Conservation (phyloP, 352 stramenopile species). For the Elongisporangium senticosum region DNA sequence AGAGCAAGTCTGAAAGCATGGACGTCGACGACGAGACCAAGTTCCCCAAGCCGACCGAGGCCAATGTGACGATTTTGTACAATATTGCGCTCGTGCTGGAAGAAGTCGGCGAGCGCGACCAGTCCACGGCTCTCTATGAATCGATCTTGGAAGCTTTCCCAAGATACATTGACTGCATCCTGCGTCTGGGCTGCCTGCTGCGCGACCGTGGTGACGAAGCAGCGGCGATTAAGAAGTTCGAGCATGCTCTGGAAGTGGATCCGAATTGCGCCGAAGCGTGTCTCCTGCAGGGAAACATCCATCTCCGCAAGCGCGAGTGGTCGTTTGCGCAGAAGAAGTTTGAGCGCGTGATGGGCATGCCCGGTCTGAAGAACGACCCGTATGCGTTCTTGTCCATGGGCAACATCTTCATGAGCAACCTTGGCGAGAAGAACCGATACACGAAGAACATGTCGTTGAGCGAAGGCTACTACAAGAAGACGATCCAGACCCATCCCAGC, state of each 20-base stretch:
- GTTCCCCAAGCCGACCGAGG: constrained; percentile 47
- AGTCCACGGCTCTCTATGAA: constrained; percentile 91
- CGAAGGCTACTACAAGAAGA: constrained; percentile 96
- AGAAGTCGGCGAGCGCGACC: constrained; percentile 86
- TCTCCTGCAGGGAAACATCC: constrained; percentile 94
- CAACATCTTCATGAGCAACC: constrained; percentile 98
- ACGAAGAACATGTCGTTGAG: constrained; percentile 94
- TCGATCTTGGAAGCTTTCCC: constrained; percentile 91
- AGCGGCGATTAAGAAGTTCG: constrained; percentile 87
- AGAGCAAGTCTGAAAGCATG: constrained; percentile 32
- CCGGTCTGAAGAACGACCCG: constrained; percentile 93
- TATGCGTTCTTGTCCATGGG: constrained; percentile 96
- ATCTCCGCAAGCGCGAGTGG: constrained; percentile 94
- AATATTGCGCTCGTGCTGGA: constrained; percentile 95
- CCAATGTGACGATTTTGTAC: constrained; percentile 93
- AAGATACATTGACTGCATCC: constrained; percentile 92
- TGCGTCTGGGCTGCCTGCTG: constrained; percentile 92
- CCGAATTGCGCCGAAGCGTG: constrained; percentile 90
- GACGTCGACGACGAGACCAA: constrained; percentile 22
- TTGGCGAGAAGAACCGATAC: constrained; percentile 93
- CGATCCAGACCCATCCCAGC: constrained; percentile 86
- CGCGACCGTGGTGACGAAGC: constrained; percentile 92
- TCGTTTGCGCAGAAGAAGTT: constrained; percentile 92
- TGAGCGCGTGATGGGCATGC: constrained; percentile 92
- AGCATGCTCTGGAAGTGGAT: constrained; percentile 90